Conservation (phyloP, 345 rosid genomes). For the Eucalyptus virginea region DNA sequence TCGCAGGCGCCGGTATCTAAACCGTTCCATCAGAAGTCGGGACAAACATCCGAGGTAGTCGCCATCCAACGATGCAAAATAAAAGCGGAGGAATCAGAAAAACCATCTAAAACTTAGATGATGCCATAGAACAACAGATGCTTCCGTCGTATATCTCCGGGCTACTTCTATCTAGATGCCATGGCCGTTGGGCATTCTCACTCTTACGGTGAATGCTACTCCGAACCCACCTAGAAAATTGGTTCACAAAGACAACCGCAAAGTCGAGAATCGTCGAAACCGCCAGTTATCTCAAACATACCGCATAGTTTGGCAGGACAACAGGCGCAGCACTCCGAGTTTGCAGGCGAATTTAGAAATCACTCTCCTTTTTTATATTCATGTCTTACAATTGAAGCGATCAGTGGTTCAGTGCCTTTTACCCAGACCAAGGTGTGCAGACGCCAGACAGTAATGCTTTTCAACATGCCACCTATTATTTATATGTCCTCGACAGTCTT, state of each 20-base stretch:
- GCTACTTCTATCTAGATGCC: background rate
- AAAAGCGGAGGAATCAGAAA: background rate
- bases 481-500: background rate
- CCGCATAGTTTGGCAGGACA: background rate
- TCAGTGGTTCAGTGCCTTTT: background rate
- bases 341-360: background rate
- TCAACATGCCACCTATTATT: background rate
- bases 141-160: background rate
- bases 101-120: background rate
- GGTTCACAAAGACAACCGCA: background rate
- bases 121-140: background rate
- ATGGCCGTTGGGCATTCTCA: background rate
- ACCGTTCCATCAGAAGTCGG: background rate
- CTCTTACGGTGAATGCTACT: background rate
- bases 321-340: background rate
- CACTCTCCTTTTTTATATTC: background rate
- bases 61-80: background rate
- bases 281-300: background rate
- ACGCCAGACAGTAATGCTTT: background rate
- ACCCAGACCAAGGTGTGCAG: background rate
- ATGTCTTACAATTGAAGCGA: background rate
- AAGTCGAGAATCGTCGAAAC: background rate
- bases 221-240: background rate
- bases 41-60: background rate
- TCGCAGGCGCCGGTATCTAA: background rate